These are phyloP conservation scores for Candida taoyuanica DNA, from an alignment of 805 yeast genomes.

Conservation along the genomic window DNA sequence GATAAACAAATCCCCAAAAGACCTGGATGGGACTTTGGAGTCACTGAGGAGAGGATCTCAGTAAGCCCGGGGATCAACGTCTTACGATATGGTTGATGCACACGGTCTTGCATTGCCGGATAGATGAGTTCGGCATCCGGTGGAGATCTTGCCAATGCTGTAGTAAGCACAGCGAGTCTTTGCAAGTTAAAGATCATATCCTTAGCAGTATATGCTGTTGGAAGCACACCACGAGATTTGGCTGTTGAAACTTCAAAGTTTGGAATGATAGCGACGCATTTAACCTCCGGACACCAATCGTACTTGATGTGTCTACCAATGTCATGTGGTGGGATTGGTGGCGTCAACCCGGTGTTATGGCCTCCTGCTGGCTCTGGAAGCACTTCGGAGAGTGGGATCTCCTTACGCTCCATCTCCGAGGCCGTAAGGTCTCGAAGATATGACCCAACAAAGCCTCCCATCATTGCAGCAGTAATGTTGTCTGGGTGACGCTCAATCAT, in stretches of 20 bases:
- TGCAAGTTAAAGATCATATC: slow-evolving; percentile 93
- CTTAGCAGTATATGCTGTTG: slow-evolving; percentile 65
- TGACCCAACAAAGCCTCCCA: slow-evolving; percentile 98
- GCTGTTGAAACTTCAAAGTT: slow-evolving; percentile 94
- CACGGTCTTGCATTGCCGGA: slow-evolving; percentile 93
- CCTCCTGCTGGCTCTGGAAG: slow-evolving; percentile 77
- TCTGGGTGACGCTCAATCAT: slow-evolving; percentile 99
- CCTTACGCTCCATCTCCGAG: slow-evolving; percentile 67
- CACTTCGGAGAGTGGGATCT: slow-evolving; percentile 80
- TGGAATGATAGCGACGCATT: slow-evolving; percentile 90
- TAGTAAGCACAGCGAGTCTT: slow-evolving; percentile 86
- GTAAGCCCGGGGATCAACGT: slow-evolving; percentile 87
- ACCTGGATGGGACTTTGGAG: slow-evolving; percentile 80
- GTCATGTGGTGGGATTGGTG: slow-evolving; percentile 77
- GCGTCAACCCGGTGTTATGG: slow-evolving; percentile 59
- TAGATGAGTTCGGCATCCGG: slow-evolving; percentile 82
- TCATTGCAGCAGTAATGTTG: slow-evolving; percentile 97
- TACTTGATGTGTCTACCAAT: slow-evolving; percentile 89
- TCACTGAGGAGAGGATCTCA: slow-evolving; percentile 71
- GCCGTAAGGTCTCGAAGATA: slow-evolving; percentile 76
- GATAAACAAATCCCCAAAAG: slow-evolving; percentile 90
- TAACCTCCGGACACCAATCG: slow-evolving; percentile 74
- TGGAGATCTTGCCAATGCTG: slow-evolving; percentile 80
- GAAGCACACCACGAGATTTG: slow-evolving; percentile 84
- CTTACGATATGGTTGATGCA: slow-evolving; percentile 97